phyloP scores from a whole-genome alignment of 2,329 filamentous ascomycete species.

The Paraphaeosphaeria sporulosa region DNA sequence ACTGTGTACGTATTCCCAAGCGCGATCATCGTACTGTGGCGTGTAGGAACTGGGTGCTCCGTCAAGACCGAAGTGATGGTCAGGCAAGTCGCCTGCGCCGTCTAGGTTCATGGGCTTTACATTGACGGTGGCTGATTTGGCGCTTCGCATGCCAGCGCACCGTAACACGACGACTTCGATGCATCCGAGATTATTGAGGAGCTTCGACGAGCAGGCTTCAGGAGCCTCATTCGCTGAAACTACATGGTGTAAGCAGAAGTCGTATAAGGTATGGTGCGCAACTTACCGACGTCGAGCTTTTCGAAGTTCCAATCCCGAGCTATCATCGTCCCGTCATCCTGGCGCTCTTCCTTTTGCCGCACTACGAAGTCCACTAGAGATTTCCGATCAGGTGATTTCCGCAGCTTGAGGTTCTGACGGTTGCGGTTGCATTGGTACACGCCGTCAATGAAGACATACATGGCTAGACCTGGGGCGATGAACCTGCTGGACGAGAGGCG shows the following conservation, averaged over 20 bases:
- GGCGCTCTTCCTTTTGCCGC: slow-evolving; percentile 62
- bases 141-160: slow-evolving; percentile 42
- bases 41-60: slow-evolving; percentile 16
- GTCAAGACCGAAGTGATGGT: slow-evolving; percentile 24
- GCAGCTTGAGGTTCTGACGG: slow-evolving; percentile 50
- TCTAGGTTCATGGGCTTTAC: slow-evolving; percentile 36
- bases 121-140: slow-evolving; percentile 20
- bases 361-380: slow-evolving; percentile 58
- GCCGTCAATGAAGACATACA: slow-evolving; percentile 66
- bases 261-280: not conserved
- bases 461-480: slow-evolving; percentile 61
- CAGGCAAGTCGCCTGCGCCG: slow-evolving; percentile 30
- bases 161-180: slow-evolving; percentile 59
- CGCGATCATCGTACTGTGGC: slow-evolving; percentile 28
- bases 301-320: slow-evolving; percentile 63
- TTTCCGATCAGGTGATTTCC: slow-evolving; percentile 36
- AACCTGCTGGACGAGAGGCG: slow-evolving; percentile 59
- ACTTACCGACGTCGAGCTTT: slow-evolving; percentile 56
- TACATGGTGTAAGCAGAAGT: slow-evolving; percentile 31
- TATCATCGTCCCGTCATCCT: slow-evolving; percentile 56
- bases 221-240: slow-evolving; percentile 49
- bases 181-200: slow-evolving; percentile 52
- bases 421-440: slow-evolving; percentile 66
- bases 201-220: slow-evolving; percentile 37
- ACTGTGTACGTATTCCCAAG: not conserved